Percentiles rank a stretch among this genome's conserved stretches.
Conservation (phyloP, 768 basidiomycete species). For the Tylopilus vinaceipallidus region DNA sequence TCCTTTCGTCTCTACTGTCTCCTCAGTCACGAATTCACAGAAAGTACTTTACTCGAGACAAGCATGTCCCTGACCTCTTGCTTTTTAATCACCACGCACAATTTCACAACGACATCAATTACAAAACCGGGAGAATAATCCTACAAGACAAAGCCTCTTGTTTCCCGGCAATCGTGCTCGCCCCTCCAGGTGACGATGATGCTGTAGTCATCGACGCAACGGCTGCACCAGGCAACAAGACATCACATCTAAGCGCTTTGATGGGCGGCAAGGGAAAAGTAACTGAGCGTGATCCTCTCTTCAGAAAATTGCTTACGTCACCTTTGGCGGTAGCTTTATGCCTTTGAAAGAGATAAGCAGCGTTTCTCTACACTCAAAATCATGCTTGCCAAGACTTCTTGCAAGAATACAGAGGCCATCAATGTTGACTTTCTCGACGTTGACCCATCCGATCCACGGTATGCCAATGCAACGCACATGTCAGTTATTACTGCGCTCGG, state of each 20-base stretch:
- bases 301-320: background rate
- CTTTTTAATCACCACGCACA: constrained; percentile 65
- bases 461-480: constrained; percentile 79
- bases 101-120: constrained; percentile 71
- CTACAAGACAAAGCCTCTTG: constrained; percentile 98
- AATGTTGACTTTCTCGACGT: constrained; percentile 82
- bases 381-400: constrained; percentile 86
- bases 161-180: constrained; percentile 88
- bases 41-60: constrained; percentile 67
- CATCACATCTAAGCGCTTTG: constrained; percentile 86
- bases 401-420: constrained; percentile 72
- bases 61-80: constrained; percentile 80
- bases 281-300: background rate
- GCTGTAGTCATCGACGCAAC: constrained; percentile 86
- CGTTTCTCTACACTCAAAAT: constrained; percentile 79
- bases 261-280: constrained; percentile 85
- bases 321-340: constrained; percentile 55
- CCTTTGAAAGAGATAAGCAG: constrained; percentile 84
- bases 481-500: constrained; percentile 37
- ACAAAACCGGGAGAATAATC: constrained; percentile 79
- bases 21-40: constrained; percentile 32
- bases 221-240: constrained; percentile 97
- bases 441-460: constrained; percentile 67
- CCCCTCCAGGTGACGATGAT: constrained; percentile 53
- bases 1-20: background rate